A percentile compares a stretch with the other conserved stretches of the same genome.
Conservation (phyloP, 176 grass and related monocot genomes). For the Microstegium vimineum region DNA sequence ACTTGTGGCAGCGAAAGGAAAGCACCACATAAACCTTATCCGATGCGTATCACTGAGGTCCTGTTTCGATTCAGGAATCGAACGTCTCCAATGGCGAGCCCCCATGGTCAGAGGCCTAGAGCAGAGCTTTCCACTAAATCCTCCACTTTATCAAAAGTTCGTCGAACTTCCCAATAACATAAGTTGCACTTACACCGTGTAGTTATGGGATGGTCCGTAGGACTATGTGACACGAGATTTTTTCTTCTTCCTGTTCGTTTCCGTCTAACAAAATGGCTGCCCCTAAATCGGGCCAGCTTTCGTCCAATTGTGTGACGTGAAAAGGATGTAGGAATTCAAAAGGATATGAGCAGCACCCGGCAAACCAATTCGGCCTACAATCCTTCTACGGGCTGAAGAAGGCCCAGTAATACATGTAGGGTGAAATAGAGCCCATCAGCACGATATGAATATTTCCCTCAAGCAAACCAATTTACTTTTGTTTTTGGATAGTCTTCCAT, state of each 20-base stretch:
- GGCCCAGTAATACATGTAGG: background rate
- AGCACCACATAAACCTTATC: conserved; percentile 22
- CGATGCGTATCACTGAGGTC: background rate
- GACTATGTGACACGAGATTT: background rate
- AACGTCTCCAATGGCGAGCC: background rate
- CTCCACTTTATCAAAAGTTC: background rate
- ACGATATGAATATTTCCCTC: background rate
- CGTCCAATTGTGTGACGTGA: background rate
- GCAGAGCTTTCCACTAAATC: background rate
- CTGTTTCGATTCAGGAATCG: background rate
- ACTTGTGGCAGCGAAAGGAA: conserved; percentile 10
- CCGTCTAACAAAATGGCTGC: background rate
- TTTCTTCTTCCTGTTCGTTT: background rate
- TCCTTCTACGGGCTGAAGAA: background rate
- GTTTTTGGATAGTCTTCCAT: too few relatives aligned
- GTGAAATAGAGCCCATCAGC: background rate
- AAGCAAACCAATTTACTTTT: background rate
- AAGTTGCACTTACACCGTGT: background rate
- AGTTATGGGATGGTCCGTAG: background rate
- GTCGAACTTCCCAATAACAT: background rate
- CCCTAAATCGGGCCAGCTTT: background rate
- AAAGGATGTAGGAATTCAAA: too few relatives aligned
- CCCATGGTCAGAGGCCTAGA: background rate
- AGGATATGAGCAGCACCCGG: background rate
- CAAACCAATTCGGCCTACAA: background rate